These are phyloP conservation scores for Fagus sylvatica DNA, from an alignment of 306 rosid genomes.

Conservation along the genomic window DNA sequence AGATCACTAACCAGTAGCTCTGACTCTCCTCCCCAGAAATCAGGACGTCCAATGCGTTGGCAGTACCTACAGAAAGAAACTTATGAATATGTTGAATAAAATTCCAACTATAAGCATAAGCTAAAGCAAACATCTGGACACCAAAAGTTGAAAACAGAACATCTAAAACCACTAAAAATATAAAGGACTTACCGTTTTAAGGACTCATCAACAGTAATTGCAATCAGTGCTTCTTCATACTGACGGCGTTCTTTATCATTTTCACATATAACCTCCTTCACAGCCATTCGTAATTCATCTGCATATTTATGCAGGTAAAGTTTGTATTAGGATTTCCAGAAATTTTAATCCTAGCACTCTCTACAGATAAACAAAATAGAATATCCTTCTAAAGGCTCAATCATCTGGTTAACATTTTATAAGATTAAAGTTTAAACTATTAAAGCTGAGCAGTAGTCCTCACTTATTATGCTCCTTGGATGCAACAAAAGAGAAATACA, in stretches of 20 bases:
- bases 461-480: neutral
- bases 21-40: constrained; percentile 99
- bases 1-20: constrained; percentile 78
- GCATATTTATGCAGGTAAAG: constrained; percentile 15
- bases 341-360: neutral
- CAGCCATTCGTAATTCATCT: constrained; percentile 93
- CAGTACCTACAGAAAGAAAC: constrained; percentile 63
- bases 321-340: constrained; percentile 1
- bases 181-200: constrained; percentile 57
- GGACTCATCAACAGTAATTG: constrained; percentile 86
- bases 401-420: neutral
- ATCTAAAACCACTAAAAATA: neutral
- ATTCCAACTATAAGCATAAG: neutral
- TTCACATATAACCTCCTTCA: constrained; percentile 81
- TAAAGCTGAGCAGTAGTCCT: constrained; percentile 4
- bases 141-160: constrained; percentile 21
- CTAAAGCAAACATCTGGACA: constrained; percentile 9
- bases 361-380: neutral
- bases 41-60: constrained; percentile 70
- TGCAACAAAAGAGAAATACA: constrained; percentile 8
- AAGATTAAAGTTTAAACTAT: constrained; percentile 1
- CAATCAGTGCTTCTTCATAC: constrained; percentile 79
- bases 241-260: constrained; percentile 53
- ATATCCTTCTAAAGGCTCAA: neutral
- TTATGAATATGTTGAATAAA: constrained; percentile 14